A percentile compares a stretch with the other conserved stretches of the same genome.
phyloP scores from a whole-genome alignment of 2,329 filamentous ascomycete species.

The Pseudogymnoascus sp. region DNA sequence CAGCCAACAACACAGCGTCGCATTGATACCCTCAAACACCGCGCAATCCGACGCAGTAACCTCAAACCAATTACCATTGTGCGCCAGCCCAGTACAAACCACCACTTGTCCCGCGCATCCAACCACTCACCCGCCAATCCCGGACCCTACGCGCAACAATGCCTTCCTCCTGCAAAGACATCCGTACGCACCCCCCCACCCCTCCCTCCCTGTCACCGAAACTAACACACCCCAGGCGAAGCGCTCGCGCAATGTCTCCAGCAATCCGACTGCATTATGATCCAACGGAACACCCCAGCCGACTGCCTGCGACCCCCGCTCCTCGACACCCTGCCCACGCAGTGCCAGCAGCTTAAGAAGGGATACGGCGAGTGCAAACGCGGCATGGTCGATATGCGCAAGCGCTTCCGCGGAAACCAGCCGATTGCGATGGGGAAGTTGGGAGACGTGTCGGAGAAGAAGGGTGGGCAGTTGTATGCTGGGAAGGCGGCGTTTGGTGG shows the following conservation, averaged over 20 bases:
- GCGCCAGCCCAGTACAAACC: not conserved
- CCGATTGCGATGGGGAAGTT: constrained; percentile 63
- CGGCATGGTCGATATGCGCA: constrained; percentile 97
- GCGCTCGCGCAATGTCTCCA: constrained; percentile 93
- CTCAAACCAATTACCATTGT: not conserved
- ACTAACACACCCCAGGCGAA: constrained; percentile 52
- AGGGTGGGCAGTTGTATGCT: constrained; percentile 62
- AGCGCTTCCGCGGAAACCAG: constrained; percentile 90
- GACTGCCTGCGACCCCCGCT: constrained; percentile 84
- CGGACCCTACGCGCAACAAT: constrained; percentile 41
- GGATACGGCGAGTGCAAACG: constrained; percentile 93
- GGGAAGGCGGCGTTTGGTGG: constrained; percentile 63
- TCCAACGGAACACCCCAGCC: constrained; percentile 74
- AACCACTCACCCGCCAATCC: not conserved
- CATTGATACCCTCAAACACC: not conserved
- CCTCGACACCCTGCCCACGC: constrained; percentile 69
- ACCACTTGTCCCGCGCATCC: not conserved
- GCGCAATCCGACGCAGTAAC: not conserved
- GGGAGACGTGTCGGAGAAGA: constrained; percentile 36
- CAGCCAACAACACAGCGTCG: not conserved
- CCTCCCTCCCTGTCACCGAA: constrained; percentile 9
- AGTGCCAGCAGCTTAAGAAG: constrained; percentile 88
- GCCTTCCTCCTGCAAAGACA: constrained; percentile 95
- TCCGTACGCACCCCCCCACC: constrained; percentile 50
- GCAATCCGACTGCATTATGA: constrained; percentile 92